phyloP scores from a whole-genome alignment of 2,329 filamentous ascomycete species.

The Penicillium rolfsii region DNA sequence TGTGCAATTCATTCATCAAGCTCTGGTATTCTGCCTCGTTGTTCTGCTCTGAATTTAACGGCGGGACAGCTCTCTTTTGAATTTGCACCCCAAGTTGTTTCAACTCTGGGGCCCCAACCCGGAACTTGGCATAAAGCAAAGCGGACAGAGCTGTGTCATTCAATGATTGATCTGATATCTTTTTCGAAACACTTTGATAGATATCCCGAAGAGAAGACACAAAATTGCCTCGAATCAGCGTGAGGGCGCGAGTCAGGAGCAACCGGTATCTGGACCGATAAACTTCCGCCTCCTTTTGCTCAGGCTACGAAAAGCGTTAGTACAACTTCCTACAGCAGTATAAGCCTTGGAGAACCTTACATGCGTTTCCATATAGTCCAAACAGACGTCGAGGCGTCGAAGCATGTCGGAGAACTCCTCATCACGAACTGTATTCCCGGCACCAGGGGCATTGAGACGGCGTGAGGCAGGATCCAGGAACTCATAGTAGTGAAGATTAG shows the following conservation, averaged over 20 bases:
- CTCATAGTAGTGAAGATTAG: conserved; percentile 90
- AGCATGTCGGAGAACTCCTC: conserved; percentile 88
- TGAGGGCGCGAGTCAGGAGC: conserved; percentile 71
- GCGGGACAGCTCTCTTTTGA: conserved; percentile 65
- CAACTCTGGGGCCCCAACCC: conserved; percentile 66
- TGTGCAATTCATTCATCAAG: conserved; percentile 66
- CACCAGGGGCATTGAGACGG: conserved; percentile 87
- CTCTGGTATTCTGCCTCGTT: conserved; percentile 67
- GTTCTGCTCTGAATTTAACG: conserved; percentile 61
- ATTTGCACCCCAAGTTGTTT: conserved; percentile 69
- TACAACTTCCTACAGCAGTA: not conserved
- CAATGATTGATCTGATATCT: conserved; percentile 67
- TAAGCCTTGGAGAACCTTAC: conserved; percentile 45
- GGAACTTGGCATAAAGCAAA: conserved; percentile 71
- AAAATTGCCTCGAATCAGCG: conserved; percentile 68
- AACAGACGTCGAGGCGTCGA: conserved; percentile 81
- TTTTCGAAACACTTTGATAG: conserved; percentile 63
- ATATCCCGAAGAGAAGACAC: conserved; percentile 65
- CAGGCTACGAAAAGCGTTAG: conserved; percentile 56
- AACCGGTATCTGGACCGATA: conserved; percentile 88
- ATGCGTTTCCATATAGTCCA: conserved; percentile 89
- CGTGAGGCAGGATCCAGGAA: conserved; percentile 91
- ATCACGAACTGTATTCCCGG: conserved; percentile 80
- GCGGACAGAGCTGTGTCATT: conserved; percentile 74
- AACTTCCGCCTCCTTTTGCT: conserved; percentile 82